Conservation (phyloP, 1,284 basidiomycete species). For the Irpex sp. region DNA sequence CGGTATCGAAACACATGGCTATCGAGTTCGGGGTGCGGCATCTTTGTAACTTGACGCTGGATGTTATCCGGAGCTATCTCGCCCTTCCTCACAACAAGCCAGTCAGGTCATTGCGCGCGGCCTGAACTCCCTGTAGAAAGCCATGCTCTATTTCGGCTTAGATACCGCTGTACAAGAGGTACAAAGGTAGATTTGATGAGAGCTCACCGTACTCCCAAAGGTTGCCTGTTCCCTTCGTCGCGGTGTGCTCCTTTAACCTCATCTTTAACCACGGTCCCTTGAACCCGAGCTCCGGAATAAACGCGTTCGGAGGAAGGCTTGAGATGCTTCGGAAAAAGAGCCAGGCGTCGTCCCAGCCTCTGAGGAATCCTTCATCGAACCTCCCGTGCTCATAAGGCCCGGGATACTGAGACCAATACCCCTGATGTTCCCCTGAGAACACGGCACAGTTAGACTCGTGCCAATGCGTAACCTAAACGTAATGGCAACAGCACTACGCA, state of each 20-base stretch:
- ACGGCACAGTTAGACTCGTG: neutral
- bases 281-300: conserved; percentile 59
- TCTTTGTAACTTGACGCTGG: neutral
- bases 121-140: conserved; percentile 44
- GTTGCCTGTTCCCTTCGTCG: conserved; percentile 36
- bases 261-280: conserved; percentile 53
- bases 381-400: conserved; percentile 62
- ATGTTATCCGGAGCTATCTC: neutral
- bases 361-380: conserved; percentile 61
- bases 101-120: conserved; percentile 32
- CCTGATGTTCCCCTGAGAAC: conserved; percentile 43
- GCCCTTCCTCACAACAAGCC: neutral
- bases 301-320: conserved; percentile 17
- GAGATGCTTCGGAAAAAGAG: conserved; percentile 40
- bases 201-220: conserved; percentile 62
- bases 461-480: neutral
- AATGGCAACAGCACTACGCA: neutral
- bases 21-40: neutral
- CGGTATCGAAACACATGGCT: conserved; percentile 1
- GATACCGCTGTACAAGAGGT: neutral
- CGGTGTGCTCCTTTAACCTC: conserved; percentile 43
- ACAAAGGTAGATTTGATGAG: neutral
- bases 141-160: conserved; percentile 40
- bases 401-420: conserved; percentile 55
- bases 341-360: conserved; percentile 73